phyloP scores from a whole-genome alignment of 768 basidiomycete genomes.

The Russula sp. region DNA sequence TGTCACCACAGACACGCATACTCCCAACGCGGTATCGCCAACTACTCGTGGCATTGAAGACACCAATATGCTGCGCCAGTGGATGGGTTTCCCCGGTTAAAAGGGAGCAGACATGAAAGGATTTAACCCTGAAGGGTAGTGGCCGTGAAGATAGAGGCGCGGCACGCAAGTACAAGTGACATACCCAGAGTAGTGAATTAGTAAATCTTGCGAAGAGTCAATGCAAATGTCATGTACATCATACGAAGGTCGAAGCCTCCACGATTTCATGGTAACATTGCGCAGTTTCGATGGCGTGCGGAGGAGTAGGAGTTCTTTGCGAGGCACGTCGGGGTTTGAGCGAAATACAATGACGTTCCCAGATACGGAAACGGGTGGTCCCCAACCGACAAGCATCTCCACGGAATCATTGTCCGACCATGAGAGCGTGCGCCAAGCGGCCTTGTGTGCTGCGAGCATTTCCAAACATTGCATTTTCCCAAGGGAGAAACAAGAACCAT shows the following conservation, averaged over 20 bases:
- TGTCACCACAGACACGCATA: conserved; percentile 2
- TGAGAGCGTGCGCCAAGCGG: not conserved
- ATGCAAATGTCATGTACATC: not conserved
- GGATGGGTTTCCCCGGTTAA: not conserved
- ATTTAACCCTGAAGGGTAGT: not conserved
- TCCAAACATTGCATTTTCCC: conserved; percentile 4
- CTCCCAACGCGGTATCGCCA: conserved; percentile 10
- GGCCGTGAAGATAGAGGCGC: not conserved
- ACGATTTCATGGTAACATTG: not conserved
- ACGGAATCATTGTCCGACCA: not conserved
- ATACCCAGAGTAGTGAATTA: not conserved
- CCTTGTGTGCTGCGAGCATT: not conserved
- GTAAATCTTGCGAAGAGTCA: conserved; percentile 2
- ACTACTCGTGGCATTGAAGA: not conserved
- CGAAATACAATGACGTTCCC: not conserved
- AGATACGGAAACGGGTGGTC: not conserved
- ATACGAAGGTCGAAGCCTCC: not conserved
- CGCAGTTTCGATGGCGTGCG: conserved; percentile 8
- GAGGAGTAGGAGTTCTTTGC: conserved; percentile 1
- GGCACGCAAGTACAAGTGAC: not conserved
- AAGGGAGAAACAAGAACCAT: not conserved
- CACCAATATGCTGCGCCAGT: not conserved
- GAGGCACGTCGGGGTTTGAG: not conserved
- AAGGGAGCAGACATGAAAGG: conserved; percentile 1
- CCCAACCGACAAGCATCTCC: not conserved